A percentile compares a stretch with the other conserved stretches of the same genome.
These are phyloP conservation scores for Pulveroboletus sp. DNA, from an alignment of 768 basidiomycete species.

Conservation along the genomic window DNA sequence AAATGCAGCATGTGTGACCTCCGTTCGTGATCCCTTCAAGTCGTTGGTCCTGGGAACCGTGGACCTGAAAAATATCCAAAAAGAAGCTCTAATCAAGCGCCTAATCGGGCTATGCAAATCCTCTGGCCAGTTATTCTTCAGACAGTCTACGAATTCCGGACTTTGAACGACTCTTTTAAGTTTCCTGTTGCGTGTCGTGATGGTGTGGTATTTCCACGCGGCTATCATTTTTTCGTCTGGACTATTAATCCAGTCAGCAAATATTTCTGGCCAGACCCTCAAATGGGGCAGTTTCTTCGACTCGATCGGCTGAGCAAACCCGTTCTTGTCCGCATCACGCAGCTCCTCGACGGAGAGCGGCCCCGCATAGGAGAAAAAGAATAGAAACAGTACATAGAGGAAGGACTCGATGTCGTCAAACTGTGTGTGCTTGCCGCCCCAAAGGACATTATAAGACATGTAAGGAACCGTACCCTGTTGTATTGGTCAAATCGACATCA, in stretches of 20 bases:
- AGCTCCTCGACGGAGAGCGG: background rate
- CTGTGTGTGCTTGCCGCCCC: background rate
- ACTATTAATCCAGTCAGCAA: background rate
- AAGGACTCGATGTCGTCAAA: background rate
- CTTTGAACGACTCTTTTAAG: too few relatives aligned
- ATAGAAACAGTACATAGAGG: background rate
- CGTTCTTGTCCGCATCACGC: background rate
- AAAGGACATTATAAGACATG: background rate
- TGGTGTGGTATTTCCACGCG: background rate
- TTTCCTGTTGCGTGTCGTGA: background rate
- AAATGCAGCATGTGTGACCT: background rate
- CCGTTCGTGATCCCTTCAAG: background rate
- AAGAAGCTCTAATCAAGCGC: too few relatives aligned
- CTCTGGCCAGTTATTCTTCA: background rate
- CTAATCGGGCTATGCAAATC: background rate
- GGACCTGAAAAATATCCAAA: too few relatives aligned
- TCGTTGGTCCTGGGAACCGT: background rate
- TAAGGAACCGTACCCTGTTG: background rate
- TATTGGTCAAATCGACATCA: too few relatives aligned
- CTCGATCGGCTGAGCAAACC: background rate
- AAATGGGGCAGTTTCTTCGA: background rate
- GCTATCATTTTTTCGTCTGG: background rate
- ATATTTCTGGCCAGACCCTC: conserved; percentile 1
- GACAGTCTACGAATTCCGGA: background rate
- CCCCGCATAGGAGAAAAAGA: background rate